Percentiles rank a stretch among this genome's conserved stretches.
phyloP scores from a whole-genome alignment of 1,139 yeast species.

The Hansenula sp. region DNA sequence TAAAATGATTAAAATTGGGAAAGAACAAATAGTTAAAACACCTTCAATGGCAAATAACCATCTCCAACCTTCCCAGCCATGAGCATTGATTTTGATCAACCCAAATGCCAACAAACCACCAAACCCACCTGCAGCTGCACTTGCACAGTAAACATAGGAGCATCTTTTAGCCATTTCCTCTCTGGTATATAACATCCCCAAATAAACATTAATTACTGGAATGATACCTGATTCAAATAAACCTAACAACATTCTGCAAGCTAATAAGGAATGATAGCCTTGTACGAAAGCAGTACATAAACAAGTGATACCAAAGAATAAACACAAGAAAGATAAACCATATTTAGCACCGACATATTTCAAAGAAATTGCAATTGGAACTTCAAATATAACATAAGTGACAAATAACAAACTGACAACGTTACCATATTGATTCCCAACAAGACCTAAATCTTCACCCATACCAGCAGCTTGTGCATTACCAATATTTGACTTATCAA shows the following conservation, averaged over 20 bases:
- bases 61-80: constrained; percentile 32
- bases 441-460: constrained; percentile 43
- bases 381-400: constrained; percentile 53
- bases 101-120: constrained; percentile 46
- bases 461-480: constrained; percentile 57
- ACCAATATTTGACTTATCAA: constrained; percentile 59
- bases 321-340: constrained; percentile 28
- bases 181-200: constrained; percentile 36
- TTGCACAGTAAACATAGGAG: constrained; percentile 37
- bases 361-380: constrained; percentile 43
- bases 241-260: constrained; percentile 46
- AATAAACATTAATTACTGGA: constrained; percentile 38
- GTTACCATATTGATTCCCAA: constrained; percentile 47
- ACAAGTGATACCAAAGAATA: constrained; percentile 48
- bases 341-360: constrained; percentile 29
- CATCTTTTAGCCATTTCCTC: constrained; percentile 40
- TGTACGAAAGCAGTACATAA: constrained; percentile 44
- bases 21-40: constrained; percentile 46
- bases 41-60: constrained; percentile 52
- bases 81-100: constrained; percentile 34
- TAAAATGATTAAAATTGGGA: constrained; percentile 29
- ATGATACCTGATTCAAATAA: constrained; percentile 55
- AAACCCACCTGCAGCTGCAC: constrained; percentile 42
- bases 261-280: constrained; percentile 40
- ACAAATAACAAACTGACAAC: constrained; percentile 52